Evolutionary conservation across 352 stramenopile species (phyloP), one percentile per base, ranked within the genome.

Genomic region (Elongisporangium senticosum): DNA sequence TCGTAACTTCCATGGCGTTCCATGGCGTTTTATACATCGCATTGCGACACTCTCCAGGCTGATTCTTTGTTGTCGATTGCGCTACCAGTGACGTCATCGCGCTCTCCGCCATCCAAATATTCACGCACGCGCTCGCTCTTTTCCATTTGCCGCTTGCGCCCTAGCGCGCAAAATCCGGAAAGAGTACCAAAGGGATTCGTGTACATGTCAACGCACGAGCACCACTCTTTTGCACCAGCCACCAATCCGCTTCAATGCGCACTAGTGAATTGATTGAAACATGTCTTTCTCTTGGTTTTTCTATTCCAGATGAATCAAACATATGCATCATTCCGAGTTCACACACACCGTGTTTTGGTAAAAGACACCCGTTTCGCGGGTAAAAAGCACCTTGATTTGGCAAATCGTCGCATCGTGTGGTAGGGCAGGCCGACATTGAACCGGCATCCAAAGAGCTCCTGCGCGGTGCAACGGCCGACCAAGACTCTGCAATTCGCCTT

Each of bases 141-240:
- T 22, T 51, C 21, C 53, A 21, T 43, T 43, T 43, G 48, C 19
- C 71, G 67, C 75, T 47, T 86, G 72, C 66, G 72, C 65, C 28
- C 33, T 81, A 58, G 58, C 49, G 63, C 63, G 74, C 75, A 86
- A 86, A 83, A 84, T 81, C 65, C 68, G 74, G 69, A 88, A 88
- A 88, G 75, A 85, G 72, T 68, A 43, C 37, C 40, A 71, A 57
- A 67, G 39, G 60, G 68, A 61, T 65, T 63, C 58, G 72, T 65
- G 59, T 55, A 71, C 51, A 69, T 62, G 68, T 71, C 74, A 73
- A 74, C 72, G 67, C 62, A 77, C 64, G 56, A 63, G 63, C 68
- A 72, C 79, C 76, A 89, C 75, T 76, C 67, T 79, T 81, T 77
- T 43, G 19, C 3, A 39, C 33, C 61, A 68, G 61, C 68, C 67